A percentile compares a stretch with the other conserved stretches of the same genome.
Conservation (phyloP, 257 asterid genomes). For the Solanum microdontum region DNA sequence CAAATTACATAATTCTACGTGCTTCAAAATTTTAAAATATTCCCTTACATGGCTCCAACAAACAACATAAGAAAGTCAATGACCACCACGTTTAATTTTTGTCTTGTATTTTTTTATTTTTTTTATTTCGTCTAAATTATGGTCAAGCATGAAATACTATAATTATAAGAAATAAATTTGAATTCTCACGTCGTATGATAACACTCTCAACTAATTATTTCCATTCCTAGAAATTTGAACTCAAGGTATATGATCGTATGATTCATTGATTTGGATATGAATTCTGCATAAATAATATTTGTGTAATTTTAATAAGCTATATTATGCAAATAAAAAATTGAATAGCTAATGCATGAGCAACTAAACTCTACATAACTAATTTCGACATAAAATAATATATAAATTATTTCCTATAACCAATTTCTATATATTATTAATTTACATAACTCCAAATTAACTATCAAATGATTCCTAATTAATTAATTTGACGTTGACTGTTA, state of each 20-base stretch:
- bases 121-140: not conserved
- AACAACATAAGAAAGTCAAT: not conserved
- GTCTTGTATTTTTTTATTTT: not conserved
- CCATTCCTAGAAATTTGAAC: too few species aligned
- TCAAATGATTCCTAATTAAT: not conserved
- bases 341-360: too few species aligned
- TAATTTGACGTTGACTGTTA: too few species aligned
- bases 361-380: too few species aligned
- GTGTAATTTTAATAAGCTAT: not conserved
- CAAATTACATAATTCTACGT: not conserved
- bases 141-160: not conserved
- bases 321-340: too few species aligned
- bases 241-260: not conserved
- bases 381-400: not conserved
- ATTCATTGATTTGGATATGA: not conserved
- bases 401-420: too few species aligned
- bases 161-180: not conserved
- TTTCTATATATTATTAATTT: too few species aligned
- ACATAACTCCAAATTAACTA: not conserved
- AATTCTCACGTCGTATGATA: rapidly evolving
- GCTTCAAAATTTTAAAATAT: not conserved
- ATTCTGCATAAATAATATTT: too few species aligned
- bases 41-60: not conserved
- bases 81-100: not conserved
- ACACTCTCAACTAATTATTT: rapidly evolving